Conservation (phyloP, 306 rosid species). For the Begonia peltatifolia region DNA sequence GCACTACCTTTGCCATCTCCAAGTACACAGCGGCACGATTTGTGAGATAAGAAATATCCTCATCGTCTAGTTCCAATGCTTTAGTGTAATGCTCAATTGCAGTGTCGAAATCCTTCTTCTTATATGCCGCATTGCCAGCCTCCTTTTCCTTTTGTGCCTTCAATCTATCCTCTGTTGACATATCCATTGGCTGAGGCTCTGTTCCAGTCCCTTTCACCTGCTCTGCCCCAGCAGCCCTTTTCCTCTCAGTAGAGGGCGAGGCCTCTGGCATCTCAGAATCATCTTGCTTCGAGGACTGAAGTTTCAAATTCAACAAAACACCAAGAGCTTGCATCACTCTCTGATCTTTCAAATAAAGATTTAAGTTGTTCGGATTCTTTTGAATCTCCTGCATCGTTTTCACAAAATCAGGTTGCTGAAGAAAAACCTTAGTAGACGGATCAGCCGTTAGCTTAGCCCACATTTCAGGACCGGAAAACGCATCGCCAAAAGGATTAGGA, state of each 20-base stretch:
- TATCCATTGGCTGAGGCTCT: constrained; percentile 37
- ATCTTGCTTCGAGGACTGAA: constrained; percentile 21
- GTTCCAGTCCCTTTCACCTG: constrained; percentile 36
- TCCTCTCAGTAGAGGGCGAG: constrained; percentile 26
- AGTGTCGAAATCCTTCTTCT: constrained; percentile 80
- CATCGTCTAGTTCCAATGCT: constrained; percentile 76
- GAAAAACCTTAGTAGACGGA: constrained; percentile 56
- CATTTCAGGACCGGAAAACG: constrained; percentile 92
- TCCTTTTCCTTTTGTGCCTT: constrained; percentile 77
- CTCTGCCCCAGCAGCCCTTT: constrained; percentile 48
- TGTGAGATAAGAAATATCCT: constrained; percentile 56
- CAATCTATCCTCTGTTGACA: constrained; percentile 36
- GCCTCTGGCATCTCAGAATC: constrained; percentile 59
- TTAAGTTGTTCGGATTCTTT: constrained; percentile 49
- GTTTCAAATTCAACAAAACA: constrained; percentile 71
- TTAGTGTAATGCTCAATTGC: constrained; percentile 70
- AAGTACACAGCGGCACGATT: constrained; percentile 89
- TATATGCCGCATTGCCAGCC: constrained; percentile 77
- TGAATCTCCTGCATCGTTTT: constrained; percentile 90
- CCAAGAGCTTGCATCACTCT: constrained; percentile 90
- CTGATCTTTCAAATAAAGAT: constrained; percentile 59
- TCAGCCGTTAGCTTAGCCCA: constrained; percentile 92
- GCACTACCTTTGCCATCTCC: constrained; percentile 81
- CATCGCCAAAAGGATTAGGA: constrained; percentile 62
- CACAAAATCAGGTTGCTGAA: too few species aligned